Percentiles rank a stretch among this genome's conserved stretches.
Evolutionary conservation across 345 rosid species (phyloP).

Genomic region (Eutrema japonicum): DNA sequence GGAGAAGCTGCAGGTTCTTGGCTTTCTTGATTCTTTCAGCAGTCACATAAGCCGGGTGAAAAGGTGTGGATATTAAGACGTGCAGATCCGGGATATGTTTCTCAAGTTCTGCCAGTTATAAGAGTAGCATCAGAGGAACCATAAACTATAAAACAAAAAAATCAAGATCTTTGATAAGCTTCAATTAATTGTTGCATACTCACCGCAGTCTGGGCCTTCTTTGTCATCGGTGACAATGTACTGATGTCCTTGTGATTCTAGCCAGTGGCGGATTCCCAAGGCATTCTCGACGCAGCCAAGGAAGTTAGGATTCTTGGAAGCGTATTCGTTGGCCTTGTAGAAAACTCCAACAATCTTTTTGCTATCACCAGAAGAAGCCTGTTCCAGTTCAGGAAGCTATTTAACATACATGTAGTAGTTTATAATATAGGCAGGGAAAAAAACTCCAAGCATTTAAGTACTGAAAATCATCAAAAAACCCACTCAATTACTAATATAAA

Average conservation of each 20-base stretch:
- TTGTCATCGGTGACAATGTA: conserved; percentile 93
- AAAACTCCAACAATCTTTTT: conserved; percentile 96
- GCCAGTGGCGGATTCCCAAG: conserved; percentile 78
- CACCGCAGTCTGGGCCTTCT: conserved; percentile 79
- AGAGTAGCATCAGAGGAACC: background rate
- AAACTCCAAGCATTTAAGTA: background rate
- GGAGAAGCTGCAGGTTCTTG: conserved; percentile 84
- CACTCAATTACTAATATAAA: background rate
- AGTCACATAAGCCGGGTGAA: conserved; percentile 93
- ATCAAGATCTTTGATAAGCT: background rate
- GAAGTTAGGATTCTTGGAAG: conserved; percentile 73
- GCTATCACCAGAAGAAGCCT: conserved; percentile 76
- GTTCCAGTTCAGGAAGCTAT: conserved; percentile 23
- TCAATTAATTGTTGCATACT: conserved; percentile 1
- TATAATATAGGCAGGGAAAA: background rate
- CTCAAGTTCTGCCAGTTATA: conserved; percentile 62
- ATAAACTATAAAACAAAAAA: background rate
- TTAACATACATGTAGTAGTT: background rate
- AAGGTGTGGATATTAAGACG: conserved; percentile 84
- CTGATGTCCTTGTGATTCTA: conserved; percentile 83
- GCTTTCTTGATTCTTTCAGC: conserved; percentile 92
- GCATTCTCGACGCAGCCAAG: conserved; percentile 79
- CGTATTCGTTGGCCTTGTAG: conserved; percentile 90
- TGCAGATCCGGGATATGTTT: conserved; percentile 89
- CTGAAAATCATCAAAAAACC: conserved; percentile 2